Percentiles rank a stretch among this genome's conserved stretches.
Conservation (phyloP, 331 rosid genomes). For the Prunus yedoensis region DNA sequence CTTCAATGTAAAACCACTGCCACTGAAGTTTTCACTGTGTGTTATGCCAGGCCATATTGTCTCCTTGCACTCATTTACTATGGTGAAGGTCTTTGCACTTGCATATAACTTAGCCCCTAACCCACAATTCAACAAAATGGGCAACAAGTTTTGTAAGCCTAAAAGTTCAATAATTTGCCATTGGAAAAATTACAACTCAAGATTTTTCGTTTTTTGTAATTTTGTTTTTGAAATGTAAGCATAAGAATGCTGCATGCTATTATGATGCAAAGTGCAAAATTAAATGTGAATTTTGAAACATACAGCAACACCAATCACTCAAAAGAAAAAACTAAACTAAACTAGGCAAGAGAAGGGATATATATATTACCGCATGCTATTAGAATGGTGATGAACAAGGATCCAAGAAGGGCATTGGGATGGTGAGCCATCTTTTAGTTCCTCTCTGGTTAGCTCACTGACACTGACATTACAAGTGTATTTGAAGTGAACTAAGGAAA, state of each 20-base stretch:
- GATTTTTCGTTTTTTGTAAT: no score
- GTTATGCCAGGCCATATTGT: slow-evolving; percentile 61
- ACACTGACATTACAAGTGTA: slow-evolving; percentile 18
- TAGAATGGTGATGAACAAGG: slow-evolving; percentile 36
- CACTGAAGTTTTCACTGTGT: slow-evolving; percentile 37
- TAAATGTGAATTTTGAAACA: no score
- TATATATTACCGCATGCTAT: slow-evolving; percentile 34
- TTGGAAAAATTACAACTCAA: neutral
- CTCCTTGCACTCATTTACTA: slow-evolving; percentile 57
- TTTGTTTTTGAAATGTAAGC: no score
- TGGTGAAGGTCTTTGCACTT: slow-evolving; percentile 37
- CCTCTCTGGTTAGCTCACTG: neutral
- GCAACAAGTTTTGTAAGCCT: neutral
- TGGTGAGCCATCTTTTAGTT: slow-evolving; percentile 31
- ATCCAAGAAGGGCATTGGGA: slow-evolving; percentile 14
- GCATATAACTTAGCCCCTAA: slow-evolving; percentile 35
- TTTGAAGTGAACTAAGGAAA: slow-evolving; percentile 20
- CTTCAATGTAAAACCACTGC: slow-evolving; percentile 42
- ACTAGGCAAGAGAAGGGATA: neutral
- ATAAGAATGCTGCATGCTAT: no score
- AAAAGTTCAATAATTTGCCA: no score
- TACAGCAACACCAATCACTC: no score
- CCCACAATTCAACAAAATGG: neutral
- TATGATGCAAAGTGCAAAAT: no score
- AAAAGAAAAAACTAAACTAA: neutral